Evolutionary conservation across 495 filamentous ascomycete species (phyloP), one percentile per base, ranked within the genome.

Genomic region (Penicillium egyptiacum): DNA sequence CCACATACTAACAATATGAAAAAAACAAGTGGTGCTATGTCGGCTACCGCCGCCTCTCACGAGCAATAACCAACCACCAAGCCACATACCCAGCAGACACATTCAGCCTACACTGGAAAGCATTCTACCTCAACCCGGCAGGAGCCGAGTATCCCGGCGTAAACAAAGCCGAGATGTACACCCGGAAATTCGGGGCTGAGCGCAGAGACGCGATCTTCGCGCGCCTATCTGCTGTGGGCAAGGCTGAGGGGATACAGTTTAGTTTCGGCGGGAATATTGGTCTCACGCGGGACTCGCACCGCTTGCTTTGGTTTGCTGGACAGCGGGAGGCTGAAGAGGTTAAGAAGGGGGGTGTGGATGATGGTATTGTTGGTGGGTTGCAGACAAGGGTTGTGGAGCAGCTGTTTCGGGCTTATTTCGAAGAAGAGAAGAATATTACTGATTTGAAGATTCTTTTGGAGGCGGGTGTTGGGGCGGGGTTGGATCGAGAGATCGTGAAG

Each of bases 71-170:
- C 3, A 63, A 76, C n/a, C 89, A 89, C 76, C 81, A 84, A 59
- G 66, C 74, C 48, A 66, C 68, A 23, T 69, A 88, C 49, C 82
- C 88, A 1, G 63, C 70, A 33, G 88, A 93, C 71, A 88, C 79
- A 45, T 93, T 94, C 75, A 78, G 72, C 17, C 80, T 88, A 1
- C 80, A 75, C 53, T 96, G 88, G 88, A 78, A 81, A 49, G 86
- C 91, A 0, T 96, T 86, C 79, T 91, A 93, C 64, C 83, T 96
- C 22, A 87, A 91, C 66, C 87, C 89, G 0, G 70, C 79, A 39
- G 75, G 83, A 0, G 81, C 88, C 3, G 76, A 75, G 5, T 74
- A 61, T 53, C 70, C 75, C 37, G 78, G 82, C 43, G 57, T 83
- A 50, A 78, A 85, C 67, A 91, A 90, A 61, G 61, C 55, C 5